Base-by-base conservation (phyloP, 1,139 yeast genomes). In the Blastobotrys malaysiensis region DNA sequence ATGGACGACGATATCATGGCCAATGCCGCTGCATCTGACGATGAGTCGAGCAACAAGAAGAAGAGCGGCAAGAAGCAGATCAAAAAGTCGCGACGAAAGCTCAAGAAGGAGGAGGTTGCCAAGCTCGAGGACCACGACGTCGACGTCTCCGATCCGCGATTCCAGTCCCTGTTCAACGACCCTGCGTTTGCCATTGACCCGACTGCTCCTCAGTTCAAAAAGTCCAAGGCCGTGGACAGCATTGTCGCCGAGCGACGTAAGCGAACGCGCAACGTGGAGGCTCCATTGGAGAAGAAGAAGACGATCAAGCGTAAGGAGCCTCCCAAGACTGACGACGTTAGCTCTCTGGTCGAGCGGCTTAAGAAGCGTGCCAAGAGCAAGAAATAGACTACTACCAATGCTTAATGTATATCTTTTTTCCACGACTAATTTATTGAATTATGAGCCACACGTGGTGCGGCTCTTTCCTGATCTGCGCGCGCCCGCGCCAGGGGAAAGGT, bases 161-260 rank as follows among this genome's bases (percentile, higher is more conserved):
- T 95, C 76, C 78, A 79, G 47, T 97, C 89, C 63, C 78, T 93
- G 61, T 91, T 88, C 66, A 95, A 90, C 63, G 83, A 83, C 61
- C 96, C 88, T 61, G 95, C 87, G 56, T 95, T 83, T 72, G 97
- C 97, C 9, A 89, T 93, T 54, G 75, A 71, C 54, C 93, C 97
- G 19, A 85, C 96, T 16, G 83, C 80, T 63, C 86, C 96, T 18
- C 96, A 88, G 67, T 93, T 82, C 76, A 90, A 88, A 74, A 83
- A 86, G 73, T 90, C 98, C 0, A 75, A 82, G 44, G 89, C 95
- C 21, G 90, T 91, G 96, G 84, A 85, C 67, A 79, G 85, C 69
- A 81, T 93, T 52, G 73, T 90, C 71, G 77, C 81, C 51, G 95
- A 89, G 69, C 80, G 96, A 62, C 78, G 85, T 39, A 81, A 81